These are phyloP conservation scores for Apiotrichum montevideense DNA, from an alignment of 1,284 basidiomycete genomes.

Conservation along the genomic window DNA sequence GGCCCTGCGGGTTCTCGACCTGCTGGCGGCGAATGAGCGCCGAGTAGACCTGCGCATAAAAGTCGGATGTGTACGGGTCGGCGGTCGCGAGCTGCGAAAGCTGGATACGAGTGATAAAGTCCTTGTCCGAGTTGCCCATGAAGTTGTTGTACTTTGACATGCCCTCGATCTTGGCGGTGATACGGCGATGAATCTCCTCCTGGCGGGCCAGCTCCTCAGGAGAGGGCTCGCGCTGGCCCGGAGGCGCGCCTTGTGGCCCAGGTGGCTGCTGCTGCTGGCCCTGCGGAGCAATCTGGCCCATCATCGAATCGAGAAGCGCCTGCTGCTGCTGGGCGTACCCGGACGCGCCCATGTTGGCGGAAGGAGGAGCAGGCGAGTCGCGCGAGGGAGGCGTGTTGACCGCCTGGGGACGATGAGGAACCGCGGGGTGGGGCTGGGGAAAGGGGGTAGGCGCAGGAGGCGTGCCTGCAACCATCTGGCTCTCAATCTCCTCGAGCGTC, in stretches of 20 bases:
- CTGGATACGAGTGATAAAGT: conserved; percentile 99
- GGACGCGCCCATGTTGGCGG: conserved; percentile 29
- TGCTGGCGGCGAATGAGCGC: conserved; percentile 70
- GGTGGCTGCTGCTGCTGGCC: conserved; percentile 12
- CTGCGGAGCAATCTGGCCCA: conserved; percentile 27
- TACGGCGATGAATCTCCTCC: conserved; percentile 32
- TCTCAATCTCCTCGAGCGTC: conserved; percentile 48
- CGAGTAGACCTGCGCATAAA: conserved; percentile 94
- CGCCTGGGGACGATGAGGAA: conserved; percentile 19
- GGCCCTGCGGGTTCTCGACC: conserved; percentile 48
- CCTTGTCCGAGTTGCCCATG: conserved; percentile 89
- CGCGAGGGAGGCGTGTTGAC: conserved; percentile 28
- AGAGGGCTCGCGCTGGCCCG: conserved; percentile 16
- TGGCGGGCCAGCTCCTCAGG: conserved; percentile 35
- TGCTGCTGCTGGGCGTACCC: conserved; percentile 38
- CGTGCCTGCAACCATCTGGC: conserved; percentile 41
- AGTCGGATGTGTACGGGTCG: conserved; percentile 96
- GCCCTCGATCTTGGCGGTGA: conserved; percentile 40
- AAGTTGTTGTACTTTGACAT: conserved; percentile 94
- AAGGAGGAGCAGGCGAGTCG: conserved; percentile 18
- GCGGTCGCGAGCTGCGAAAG: conserved; percentile 93
- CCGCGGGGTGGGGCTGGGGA: conserved; percentile 35
- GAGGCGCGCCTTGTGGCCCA: neutral
- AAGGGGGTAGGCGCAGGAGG: conserved; percentile 16
- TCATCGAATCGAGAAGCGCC: conserved; percentile 43